Conservation (phyloP, 1,284 basidiomycete genomes). For the Malassezia yamatoensis region DNA sequence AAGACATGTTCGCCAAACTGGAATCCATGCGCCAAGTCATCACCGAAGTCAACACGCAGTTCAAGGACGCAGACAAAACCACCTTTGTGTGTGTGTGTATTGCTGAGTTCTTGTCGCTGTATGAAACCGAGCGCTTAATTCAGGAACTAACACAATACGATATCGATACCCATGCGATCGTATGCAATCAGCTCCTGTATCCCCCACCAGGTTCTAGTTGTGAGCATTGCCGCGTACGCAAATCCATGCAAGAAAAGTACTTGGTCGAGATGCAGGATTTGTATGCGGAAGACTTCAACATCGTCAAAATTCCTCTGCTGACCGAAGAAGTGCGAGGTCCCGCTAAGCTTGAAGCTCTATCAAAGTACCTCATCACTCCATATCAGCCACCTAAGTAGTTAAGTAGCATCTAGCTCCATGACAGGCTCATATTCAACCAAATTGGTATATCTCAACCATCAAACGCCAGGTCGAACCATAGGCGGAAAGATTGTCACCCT, state of each 20-base stretch:
- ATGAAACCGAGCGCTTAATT: conserved; percentile 94
- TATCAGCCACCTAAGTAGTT: conserved; percentile 26
- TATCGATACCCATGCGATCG: conserved; percentile 97
- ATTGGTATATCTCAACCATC: neutral
- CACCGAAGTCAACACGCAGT: conserved; percentile 96
- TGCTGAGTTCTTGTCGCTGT: conserved; percentile 91
- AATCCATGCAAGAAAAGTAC: conserved; percentile 80
- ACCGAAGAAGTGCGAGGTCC: conserved; percentile 95
- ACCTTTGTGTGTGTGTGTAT: conserved; percentile 93
- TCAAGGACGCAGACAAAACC: conserved; percentile 98
- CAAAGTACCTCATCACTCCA: conserved; percentile 32
- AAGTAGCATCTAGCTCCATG: neutral
- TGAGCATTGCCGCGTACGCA: conserved; percentile 84
- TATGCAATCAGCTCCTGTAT: conserved; percentile 93
- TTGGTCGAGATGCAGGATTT: conserved; percentile 43
- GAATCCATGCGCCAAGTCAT: conserved; percentile 94
- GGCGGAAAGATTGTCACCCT: conserved; percentile 16
- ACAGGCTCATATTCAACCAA: too few species aligned
- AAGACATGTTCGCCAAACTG: conserved; percentile 92
- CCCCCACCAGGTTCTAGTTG: conserved; percentile 83
- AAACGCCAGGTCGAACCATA: conserved; percentile 7
- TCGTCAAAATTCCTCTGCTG: conserved; percentile 67
- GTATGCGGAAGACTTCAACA: conserved; percentile 45
- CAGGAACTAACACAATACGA: conserved; percentile 92
- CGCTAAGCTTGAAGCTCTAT: conserved; percentile 67